Conservation (phyloP, 2,329 filamentous ascomycete genomes). For the Verticillium dahliae region DNA sequence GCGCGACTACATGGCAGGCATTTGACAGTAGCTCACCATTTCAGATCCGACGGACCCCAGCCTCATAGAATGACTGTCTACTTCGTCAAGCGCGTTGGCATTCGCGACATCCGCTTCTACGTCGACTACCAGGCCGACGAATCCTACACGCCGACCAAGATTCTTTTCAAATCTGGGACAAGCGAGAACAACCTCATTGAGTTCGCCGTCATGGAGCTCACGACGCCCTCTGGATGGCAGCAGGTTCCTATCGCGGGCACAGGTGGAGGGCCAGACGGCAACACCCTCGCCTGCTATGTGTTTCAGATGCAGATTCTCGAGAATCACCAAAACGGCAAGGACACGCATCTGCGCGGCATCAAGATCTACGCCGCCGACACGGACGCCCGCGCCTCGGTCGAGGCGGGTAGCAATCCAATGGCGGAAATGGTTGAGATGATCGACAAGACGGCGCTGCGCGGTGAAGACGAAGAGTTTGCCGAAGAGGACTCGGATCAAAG, state of each 20-base stretch:
- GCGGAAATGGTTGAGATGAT: slow-evolving; percentile 21
- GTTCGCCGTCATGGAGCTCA: slow-evolving; percentile 74
- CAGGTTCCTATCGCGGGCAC: slow-evolving; percentile 60
- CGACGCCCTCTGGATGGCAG: slow-evolving; percentile 82
- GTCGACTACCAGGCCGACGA: slow-evolving; percentile 92
- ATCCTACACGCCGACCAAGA: slow-evolving; percentile 92
- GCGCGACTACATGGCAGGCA: not conserved
- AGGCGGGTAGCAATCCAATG: slow-evolving; percentile 23
- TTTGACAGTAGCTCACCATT: not conserved
- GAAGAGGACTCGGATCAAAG: slow-evolving; percentile 8
- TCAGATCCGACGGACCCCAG: slow-evolving; percentile 73
- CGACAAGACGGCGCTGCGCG: slow-evolving; percentile 6
- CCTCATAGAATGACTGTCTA: slow-evolving; percentile 79
- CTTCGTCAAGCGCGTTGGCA: slow-evolving; percentile 76
- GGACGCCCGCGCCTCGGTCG: slow-evolving; percentile 34
- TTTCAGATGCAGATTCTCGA: slow-evolving; percentile 87
- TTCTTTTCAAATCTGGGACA: slow-evolving; percentile 82
- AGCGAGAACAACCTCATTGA: slow-evolving; percentile 87
- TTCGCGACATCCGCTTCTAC: slow-evolving; percentile 72
- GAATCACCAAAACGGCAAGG: slow-evolving; percentile 98
- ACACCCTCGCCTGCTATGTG: slow-evolving; percentile 79
- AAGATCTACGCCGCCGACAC: slow-evolving; percentile 68
- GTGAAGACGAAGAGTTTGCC: not conserved
- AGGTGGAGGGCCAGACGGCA: slow-evolving; percentile 57
- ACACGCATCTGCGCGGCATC: slow-evolving; percentile 91